A percentile compares a stretch with the other conserved stretches of the same genome.
These are phyloP conservation scores for Kwoniella dendrophila DNA, from an alignment of 768 basidiomycete genomes.

Conservation along the genomic window DNA sequence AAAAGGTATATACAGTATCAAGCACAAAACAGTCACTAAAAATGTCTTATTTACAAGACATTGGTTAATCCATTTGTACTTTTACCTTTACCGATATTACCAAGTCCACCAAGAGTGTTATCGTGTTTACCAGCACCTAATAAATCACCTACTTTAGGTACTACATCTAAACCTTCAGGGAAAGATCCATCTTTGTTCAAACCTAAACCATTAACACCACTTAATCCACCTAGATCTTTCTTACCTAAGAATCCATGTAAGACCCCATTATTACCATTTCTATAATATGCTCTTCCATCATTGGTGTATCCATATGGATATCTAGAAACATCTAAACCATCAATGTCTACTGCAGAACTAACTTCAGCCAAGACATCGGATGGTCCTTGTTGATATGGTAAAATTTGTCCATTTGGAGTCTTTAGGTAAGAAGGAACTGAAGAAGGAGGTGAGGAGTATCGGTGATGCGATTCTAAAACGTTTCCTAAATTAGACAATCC, in stretches of 20 bases:
- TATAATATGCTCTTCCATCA: not conserved
- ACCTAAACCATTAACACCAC: slow-evolving; percentile 14
- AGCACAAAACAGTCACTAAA: not conserved
- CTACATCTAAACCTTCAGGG: slow-evolving; percentile 9
- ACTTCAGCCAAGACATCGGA: slow-evolving; percentile 13
- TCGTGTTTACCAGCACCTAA: slow-evolving; percentile 10
- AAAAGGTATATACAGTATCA: slow-evolving; percentile 3
- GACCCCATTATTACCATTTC: not conserved
- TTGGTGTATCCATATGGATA: not conserved
- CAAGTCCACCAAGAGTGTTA: not conserved
- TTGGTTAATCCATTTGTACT: slow-evolving; percentile 9
- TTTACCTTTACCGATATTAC: no score
- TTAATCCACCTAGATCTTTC: slow-evolving; percentile 8
- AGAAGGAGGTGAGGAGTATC: no score
- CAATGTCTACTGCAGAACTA: slow-evolving; percentile 6
- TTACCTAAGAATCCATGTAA: slow-evolving; percentile 9
- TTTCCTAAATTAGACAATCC: slow-evolving; percentile 8
- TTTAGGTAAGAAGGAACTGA: not conserved
- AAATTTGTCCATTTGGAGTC: slow-evolving; percentile 6
- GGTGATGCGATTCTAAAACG: not conserved
- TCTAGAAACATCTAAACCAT: not conserved
- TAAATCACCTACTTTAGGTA: slow-evolving; percentile 17
- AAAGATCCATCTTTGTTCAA: slow-evolving; percentile 15
- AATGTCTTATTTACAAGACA: slow-evolving; percentile 5
- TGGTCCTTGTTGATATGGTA: slow-evolving; percentile 4